Evolutionary conservation across 805 yeast species (phyloP), one percentile per base, ranked within the genome.

Genomic region (Ogataea parapolymorpha): DNA sequence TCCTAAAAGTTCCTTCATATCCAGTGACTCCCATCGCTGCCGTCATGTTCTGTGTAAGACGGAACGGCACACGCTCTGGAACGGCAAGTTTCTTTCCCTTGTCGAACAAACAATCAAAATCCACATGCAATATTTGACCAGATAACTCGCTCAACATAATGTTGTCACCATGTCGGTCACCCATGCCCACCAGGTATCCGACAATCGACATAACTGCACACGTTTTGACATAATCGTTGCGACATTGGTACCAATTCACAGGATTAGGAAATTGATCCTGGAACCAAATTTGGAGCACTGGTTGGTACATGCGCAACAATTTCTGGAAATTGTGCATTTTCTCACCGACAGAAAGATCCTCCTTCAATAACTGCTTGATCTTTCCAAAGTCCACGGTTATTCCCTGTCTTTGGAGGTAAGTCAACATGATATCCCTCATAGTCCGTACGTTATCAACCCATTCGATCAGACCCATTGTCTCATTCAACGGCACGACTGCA

Each of bases 161-260:
- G 56, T 93, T 93, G 56, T 93, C 99, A 51, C 96, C 85, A 59
- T 93, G 99, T 28, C 99, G 72, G 62, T 93, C 99, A 17, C 99
- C 99, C 36, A 93, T 71, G 7, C 99, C 99, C 20, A 93, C 70
- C 33, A 93, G 79, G 58, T 86, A 87, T 0, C 99, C 99, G 5
- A 91, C 95, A 70, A 93, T 88, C 0, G 97, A 89, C 99, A 95
- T 93, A 0, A 91, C 98, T 0, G 97, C 96, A 20, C 85, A 71
- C 0, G 96, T 80, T 40, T 95, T 70, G 0, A 86, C 80, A 58
- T 76, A 95, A 26, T 72, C 70, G 35, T 80, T 82, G 41, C 98
- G 66, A 1, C 91, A 85, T 31, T 73, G 72, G 46, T 87, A 85
- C 99, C 99, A 93, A 2, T 78, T 67, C 6, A 80, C 76, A 0